These are phyloP conservation scores for Akanthomyces dipterigenus DNA, from an alignment of 2,329 filamentous ascomycete genomes.

Conservation along the genomic window DNA sequence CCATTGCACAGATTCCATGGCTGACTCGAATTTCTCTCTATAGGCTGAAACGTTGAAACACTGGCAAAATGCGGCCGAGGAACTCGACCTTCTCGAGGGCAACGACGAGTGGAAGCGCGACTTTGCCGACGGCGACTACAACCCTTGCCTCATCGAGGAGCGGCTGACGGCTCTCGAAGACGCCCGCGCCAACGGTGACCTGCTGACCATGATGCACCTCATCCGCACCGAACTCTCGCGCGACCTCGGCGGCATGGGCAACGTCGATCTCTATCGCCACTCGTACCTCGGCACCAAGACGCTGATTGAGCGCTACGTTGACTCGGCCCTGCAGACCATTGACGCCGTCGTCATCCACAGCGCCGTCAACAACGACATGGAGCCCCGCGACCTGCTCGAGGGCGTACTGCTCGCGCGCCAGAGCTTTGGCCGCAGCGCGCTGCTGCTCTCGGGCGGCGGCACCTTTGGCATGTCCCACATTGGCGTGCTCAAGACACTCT, in stretches of 20 bases:
- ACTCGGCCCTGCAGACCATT: constrained; percentile 70
- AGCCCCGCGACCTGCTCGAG: constrained; percentile 56
- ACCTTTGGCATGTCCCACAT: constrained; percentile 92
- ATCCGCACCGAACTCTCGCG: constrained; percentile 74
- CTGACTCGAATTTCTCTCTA: constrained; percentile 7
- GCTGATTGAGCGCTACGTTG: constrained; percentile 80
- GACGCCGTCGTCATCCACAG: constrained; percentile 60
- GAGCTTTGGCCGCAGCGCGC: constrained; percentile 76
- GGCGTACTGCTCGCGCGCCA: constrained; percentile 66
- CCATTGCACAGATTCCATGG: not conserved
- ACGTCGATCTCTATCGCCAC: constrained; percentile 73
- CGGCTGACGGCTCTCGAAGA: constrained; percentile 69
- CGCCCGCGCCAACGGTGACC: constrained; percentile 64
- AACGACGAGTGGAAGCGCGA: constrained; percentile 77
- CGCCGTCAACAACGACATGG: constrained; percentile 45
- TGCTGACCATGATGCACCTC: constrained; percentile 70
- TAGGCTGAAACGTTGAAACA: constrained; percentile 62
- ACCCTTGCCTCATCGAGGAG: constrained; percentile 59
- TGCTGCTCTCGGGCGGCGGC: constrained; percentile 77
- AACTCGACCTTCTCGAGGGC: constrained; percentile 72
- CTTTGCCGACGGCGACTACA: constrained; percentile 57
- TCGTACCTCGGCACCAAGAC: constrained; percentile 81
- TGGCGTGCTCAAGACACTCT: constrained; percentile 76
- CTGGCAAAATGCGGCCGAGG: constrained; percentile 69
- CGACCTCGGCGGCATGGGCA: constrained; percentile 80